Percentiles rank a stretch among this genome's conserved stretches.
phyloP scores from a whole-genome alignment of 2,329 filamentous ascomycete species.

The Laburnicola sp. region DNA sequence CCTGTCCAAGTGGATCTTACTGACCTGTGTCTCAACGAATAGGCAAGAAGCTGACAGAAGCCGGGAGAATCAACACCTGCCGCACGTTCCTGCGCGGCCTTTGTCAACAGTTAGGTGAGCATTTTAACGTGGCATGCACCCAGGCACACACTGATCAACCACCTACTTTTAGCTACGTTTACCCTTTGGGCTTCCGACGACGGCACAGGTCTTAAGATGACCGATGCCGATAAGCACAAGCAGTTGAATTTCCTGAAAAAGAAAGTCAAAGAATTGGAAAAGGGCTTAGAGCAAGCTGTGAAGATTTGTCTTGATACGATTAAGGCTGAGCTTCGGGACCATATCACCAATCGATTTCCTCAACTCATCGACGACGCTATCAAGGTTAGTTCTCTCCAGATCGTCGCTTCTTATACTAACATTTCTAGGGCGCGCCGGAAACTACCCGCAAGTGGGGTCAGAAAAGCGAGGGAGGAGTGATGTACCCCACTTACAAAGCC shows the following conservation, averaged over 20 bases:
- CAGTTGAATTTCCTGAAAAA: conserved; percentile 47
- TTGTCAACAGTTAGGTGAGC: conserved; percentile 34
- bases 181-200: conserved; percentile 55
- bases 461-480: conserved; percentile 51
- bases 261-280: conserved; percentile 47
- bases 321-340: conserved; percentile 47
- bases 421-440: conserved; percentile 31
- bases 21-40: no score
- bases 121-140: no score
- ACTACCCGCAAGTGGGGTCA: conserved; percentile 44
- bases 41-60: conserved; percentile 57
- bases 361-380: conserved; percentile 47
- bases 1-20: no score
- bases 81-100: conserved; percentile 57
- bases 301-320: conserved; percentile 46
- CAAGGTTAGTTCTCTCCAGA: no score
- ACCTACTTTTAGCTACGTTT: conserved; percentile 55
- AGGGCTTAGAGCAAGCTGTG: conserved; percentile 48
- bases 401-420: no score
- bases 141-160: no score
- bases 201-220: conserved; percentile 47
- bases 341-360: conserved; percentile 53
- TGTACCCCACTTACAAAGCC: conserved; percentile 61
- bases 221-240: conserved; percentile 45
- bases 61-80: conserved; percentile 50